These are phyloP conservation scores for Discostella pseudostelligera DNA, from an alignment of 108 stramenopile genomes.

Conservation along the genomic window DNA sequence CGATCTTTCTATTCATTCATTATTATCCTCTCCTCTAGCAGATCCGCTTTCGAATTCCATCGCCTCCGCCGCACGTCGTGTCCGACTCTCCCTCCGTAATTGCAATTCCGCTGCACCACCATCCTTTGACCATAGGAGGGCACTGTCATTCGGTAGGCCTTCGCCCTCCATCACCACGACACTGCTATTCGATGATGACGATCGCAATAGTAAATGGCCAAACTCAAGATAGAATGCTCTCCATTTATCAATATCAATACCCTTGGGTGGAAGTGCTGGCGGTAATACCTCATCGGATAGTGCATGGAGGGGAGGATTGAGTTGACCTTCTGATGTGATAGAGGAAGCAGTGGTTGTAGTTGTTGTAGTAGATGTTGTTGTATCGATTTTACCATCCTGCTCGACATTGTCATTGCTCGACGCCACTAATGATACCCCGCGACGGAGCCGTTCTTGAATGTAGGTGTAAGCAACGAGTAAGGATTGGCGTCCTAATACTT, in stretches of 20 bases:
- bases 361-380: neutral
- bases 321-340: neutral
- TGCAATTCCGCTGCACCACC: conserved; percentile 28
- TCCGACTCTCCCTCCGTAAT: conserved; percentile 26
- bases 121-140: conserved; percentile 35
- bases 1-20: too few species aligned
- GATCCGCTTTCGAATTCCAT: neutral
- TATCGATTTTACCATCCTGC: neutral
- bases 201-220: conserved; percentile 16
- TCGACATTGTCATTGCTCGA: neutral
- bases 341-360: neutral
- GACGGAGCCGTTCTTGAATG: conserved; percentile 31
- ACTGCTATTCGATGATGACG: too few species aligned
- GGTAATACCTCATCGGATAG: conserved; percentile 20
- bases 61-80: conserved; percentile 21
- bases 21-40: too few species aligned
- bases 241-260: conserved; percentile 30
- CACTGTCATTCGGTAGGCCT: conserved; percentile 21
- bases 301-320: conserved; percentile 5
- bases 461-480: conserved; percentile 33
- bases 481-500: conserved; percentile 28
- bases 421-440: conserved; percentile 9
- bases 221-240: conserved; percentile 35
- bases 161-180: neutral
- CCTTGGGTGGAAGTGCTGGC: conserved; percentile 21